Evolutionary conservation across 2,329 filamentous ascomycete genomes (phyloP).

Genomic region (Didymosphaeria variabile): DNA sequence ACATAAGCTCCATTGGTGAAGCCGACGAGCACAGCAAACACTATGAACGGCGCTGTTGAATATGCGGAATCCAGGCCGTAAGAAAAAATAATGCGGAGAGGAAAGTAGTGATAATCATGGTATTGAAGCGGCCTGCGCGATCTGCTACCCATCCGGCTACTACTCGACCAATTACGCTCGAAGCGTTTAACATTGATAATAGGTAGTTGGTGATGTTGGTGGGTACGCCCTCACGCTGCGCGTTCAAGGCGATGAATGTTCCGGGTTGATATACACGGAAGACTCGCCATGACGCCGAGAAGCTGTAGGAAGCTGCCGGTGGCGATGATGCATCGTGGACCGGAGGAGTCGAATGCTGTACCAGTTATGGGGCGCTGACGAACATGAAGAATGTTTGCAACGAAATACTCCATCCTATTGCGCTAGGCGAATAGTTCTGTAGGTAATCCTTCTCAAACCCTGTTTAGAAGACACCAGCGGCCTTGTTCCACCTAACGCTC

Average conservation of each 20-base stretch:
- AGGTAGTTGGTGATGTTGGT: background rate
- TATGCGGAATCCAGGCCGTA: constrained; percentile 9
- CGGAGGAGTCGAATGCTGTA: constrained; percentile 2
- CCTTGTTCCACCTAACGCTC: constrained; percentile 6
- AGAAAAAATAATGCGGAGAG: background rate
- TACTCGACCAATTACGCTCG: constrained; percentile 7
- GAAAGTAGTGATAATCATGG: constrained; percentile 6
- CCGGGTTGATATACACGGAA: background rate
- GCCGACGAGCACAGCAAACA: constrained; percentile 7
- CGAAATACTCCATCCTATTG: constrained; percentile 8
- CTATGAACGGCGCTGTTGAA: background rate
- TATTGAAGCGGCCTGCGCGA: constrained; percentile 8
- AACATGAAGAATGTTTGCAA: constrained; percentile 10
- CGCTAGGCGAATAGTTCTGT: background rate
- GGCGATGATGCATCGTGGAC: constrained; percentile 5
- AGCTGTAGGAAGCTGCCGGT: constrained; percentile 6
- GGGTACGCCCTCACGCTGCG: constrained; percentile 1
- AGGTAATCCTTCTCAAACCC: constrained; percentile 1
- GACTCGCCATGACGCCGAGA: background rate
- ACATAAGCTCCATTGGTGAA: constrained; percentile 8
- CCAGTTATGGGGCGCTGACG: background rate
- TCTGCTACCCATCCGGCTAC: constrained; percentile 7
- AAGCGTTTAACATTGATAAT: constrained; percentile 7
- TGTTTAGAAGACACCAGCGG: constrained; percentile 5
- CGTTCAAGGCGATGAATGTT: constrained; percentile 2